A percentile compares a stretch with the other conserved stretches of the same genome.
phyloP scores from a whole-genome alignment of 2,329 filamentous ascomycete genomes.

The Furcasterigmium sp. region DNA sequence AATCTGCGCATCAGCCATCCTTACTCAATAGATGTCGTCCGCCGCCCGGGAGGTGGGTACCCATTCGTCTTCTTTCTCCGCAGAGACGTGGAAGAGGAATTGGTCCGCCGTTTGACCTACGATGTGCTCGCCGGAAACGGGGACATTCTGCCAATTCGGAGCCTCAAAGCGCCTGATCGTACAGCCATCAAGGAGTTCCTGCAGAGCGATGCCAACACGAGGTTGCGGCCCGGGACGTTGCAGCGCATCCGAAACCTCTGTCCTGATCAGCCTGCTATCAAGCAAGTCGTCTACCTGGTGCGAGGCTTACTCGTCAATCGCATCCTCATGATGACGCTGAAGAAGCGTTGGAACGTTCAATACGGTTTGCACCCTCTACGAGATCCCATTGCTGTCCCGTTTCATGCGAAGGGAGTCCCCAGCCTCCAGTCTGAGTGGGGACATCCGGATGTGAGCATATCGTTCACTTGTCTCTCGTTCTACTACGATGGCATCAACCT shows the following conservation, averaged over 20 bases:
- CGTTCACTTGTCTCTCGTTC: conserved; percentile 61
- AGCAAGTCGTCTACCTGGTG: conserved; percentile 44
- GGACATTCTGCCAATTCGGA: conserved; percentile 23
- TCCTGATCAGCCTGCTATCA: conserved; percentile 22
- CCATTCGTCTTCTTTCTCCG: conserved; percentile 53
- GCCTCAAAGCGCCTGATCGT: conserved; percentile 21
- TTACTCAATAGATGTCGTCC: conserved; percentile 40
- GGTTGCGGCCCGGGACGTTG: conserved; percentile 12
- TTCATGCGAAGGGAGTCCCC: conserved; percentile 59
- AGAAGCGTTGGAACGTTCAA: conserved; percentile 62
- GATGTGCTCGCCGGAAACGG: conserved; percentile 27
- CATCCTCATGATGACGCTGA: conserved; percentile 53
- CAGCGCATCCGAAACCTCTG: conserved; percentile 21
- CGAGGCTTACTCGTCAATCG: conserved; percentile 57
- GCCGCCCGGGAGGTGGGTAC: conserved; percentile 35
- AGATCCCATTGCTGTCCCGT: conserved; percentile 61
- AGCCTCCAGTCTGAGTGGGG: conserved; percentile 59
- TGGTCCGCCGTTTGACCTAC: conserved; percentile 30
- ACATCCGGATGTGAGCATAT: conserved; percentile 61
- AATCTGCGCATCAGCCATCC: conserved; percentile 31
- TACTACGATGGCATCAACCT: conserved; percentile 56
- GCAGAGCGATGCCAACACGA: conserved; percentile 7
- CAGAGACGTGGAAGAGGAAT: conserved; percentile 35
- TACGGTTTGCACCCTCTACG: conserved; percentile 54
- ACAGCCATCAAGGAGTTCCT: conserved; percentile 21